Conservation (phyloP, 2,329 filamentous ascomycete species). For the Fusarium cyanostomum region DNA sequence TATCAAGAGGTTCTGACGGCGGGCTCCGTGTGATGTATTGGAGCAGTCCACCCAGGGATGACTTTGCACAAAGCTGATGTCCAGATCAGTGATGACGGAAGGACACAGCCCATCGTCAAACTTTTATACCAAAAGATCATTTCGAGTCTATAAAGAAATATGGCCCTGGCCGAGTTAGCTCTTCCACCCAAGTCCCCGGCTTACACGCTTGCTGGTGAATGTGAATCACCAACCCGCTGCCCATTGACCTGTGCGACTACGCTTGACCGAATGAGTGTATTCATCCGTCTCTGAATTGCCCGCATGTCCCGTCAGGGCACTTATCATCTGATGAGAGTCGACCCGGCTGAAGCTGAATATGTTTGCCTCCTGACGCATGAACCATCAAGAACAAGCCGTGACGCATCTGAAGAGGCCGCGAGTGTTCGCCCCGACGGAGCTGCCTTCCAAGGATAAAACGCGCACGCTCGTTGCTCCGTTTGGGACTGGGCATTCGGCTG, state of each 20-base stretch:
- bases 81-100: no score
- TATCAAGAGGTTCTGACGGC: neutral
- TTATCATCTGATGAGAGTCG: no score
- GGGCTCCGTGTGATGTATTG: neutral
- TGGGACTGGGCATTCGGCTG: neutral
- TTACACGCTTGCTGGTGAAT: no score
- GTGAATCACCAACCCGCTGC: neutral
- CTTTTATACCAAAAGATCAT: no score
- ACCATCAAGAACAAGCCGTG: neutral
- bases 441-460: no score
- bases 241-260: neutral
- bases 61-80: neutral
- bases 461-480: neutral
- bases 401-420: neutral
- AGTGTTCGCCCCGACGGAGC: neutral
- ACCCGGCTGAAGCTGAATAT: neutral
- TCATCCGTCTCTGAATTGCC: neutral
- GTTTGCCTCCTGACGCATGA: neutral
- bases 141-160: no score
- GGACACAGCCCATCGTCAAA: no score
- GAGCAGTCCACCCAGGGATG: neutral
- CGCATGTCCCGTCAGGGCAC: neutral
- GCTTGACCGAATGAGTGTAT: conserved; percentile 2
- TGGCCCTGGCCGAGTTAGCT: no score
- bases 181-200: no score